A percentile compares a stretch with the other conserved stretches of the same genome.
Evolutionary conservation across 768 basidiomycete species (phyloP).

Genomic region (Chiua virens): DNA sequence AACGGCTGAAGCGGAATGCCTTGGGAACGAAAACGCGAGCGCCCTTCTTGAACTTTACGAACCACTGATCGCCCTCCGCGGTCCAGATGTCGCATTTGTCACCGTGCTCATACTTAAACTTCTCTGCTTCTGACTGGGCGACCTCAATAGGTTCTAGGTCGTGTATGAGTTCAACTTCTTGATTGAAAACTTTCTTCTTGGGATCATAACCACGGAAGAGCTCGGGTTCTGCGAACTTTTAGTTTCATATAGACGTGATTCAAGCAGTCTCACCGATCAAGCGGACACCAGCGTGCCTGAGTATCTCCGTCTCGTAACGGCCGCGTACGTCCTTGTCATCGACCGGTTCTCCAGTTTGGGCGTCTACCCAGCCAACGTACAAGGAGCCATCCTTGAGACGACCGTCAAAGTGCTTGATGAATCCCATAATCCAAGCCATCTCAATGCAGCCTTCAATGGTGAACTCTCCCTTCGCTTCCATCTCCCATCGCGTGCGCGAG

Average conservation of each 20-base stretch:
- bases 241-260: conserved; percentile 6
- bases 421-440: conserved; percentile 99
- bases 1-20: conserved; percentile 90
- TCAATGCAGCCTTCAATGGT: conserved; percentile 98
- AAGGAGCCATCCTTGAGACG: conserved; percentile 90
- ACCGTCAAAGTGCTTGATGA: conserved; percentile 98
- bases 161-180: conserved; percentile 94
- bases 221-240: conserved; percentile 74
- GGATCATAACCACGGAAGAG: conserved; percentile 98
- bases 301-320: conserved; percentile 92
- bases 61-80: conserved; percentile 91
- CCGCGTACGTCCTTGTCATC: conserved; percentile 97
- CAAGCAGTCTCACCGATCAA: conserved; percentile 72
- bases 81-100: conserved; percentile 97
- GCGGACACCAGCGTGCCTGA: conserved; percentile 88
- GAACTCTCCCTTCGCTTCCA: conserved; percentile 97
- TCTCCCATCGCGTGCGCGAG: conserved; percentile 98
- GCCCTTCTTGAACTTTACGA: conserved; percentile 98
- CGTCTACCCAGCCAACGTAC: conserved; percentile 98
- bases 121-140: conserved; percentile 84
- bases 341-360: conserved; percentile 88
- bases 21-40: conserved; percentile 92
- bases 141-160: conserved; percentile 97
- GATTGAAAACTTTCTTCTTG: conserved; percentile 95
- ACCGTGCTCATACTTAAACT: conserved; percentile 95